Base-by-base conservation (phyloP, 495 filamentous ascomycete genomes). In the Penicillium herquei region DNA sequence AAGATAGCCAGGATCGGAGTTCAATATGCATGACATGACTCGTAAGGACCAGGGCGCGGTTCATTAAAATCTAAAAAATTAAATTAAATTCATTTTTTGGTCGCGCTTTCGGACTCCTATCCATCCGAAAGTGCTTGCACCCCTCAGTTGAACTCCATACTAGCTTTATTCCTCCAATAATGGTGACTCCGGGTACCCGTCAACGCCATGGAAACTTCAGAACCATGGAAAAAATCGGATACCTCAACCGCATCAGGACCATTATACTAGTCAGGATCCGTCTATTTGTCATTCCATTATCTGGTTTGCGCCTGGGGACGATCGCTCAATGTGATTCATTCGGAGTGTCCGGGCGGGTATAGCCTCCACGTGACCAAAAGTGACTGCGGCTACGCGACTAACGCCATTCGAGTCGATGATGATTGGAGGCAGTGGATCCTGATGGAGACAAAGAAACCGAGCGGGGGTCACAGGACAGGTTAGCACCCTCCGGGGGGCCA, bases 1-100 rank as follows among this genome's bases (percentile, higher is more conserved):
- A 53, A 40, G 11, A 4, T 32, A 14, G 49, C 49, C 40, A 48
- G 33, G 57, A 52, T 48, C 55, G 47, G 50, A 33, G 54, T 52
- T 40, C 18, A 54, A 58, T 33, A 59, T 67, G 61, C 62, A 62
- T 44, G 49, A 57, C 64, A 67, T 67, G 64, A 67, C 64, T 67
- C 64, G 64, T 54, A 46, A 12, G 12, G 43, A 59, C 57, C 52
- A 56, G 39, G n/a, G 40, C 40, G 40, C 40, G 8, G 16, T 40
- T 40, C 35, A 12, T 16, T 18, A 18, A 42, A 43, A 43, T 43
- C 21, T 2, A 26, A 26, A 26, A 26, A 26, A 26, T 26, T 26
- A 2, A 26, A 26, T 26, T 26, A 26, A 26, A 26, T 26, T 26
- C 4, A 26, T 26, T 26, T 26, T 26, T n/a, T n/a, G n/a, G n/a